phyloP scores from a whole-genome alignment of 2,329 filamentous ascomycete genomes.

The Aspergillus nomiae region DNA sequence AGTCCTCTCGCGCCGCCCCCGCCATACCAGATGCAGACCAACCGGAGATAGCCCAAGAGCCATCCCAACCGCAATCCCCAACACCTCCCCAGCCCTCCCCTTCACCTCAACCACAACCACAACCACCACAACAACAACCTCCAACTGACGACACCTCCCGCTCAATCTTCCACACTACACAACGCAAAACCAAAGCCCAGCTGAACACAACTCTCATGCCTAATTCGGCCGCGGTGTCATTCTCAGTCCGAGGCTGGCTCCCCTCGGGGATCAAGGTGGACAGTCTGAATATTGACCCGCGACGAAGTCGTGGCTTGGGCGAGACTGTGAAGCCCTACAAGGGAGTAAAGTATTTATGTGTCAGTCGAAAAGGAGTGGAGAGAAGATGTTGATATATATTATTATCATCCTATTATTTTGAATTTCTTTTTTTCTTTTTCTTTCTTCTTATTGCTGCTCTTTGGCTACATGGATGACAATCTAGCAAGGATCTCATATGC shows the following conservation, averaged over 20 bases:
- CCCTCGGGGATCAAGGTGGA: slow-evolving; percentile 67
- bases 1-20: slow-evolving; percentile 26
- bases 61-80: slow-evolving; percentile 14
- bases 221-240: slow-evolving; percentile 71
- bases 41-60: neutral
- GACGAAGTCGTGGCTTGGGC: slow-evolving; percentile 80
- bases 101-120: slow-evolving; percentile 19
- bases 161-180: slow-evolving; percentile 28
- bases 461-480: slow-evolving; percentile 6
- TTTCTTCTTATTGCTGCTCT: neutral
- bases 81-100: slow-evolving; percentile 10
- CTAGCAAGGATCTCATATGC: slow-evolving; percentile 4
- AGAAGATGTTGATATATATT: slow-evolving; percentile 28
- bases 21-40: neutral
- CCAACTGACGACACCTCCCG: slow-evolving; percentile 25
- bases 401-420: neutral
- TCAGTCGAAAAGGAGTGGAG: slow-evolving; percentile 59
- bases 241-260: slow-evolving; percentile 63
- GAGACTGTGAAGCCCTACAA: slow-evolving; percentile 94
- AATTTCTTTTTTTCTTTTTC: neutral
- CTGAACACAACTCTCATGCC: slow-evolving; percentile 80
- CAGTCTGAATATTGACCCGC: slow-evolving; percentile 64
- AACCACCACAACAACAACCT: slow-evolving; percentile 20
- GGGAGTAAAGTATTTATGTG: slow-evolving; percentile 94
- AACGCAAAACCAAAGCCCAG: slow-evolving; percentile 49